Base-by-base conservation (phyloP, 805 yeast genomes). In the Yamadazyma insecticola region DNA sequence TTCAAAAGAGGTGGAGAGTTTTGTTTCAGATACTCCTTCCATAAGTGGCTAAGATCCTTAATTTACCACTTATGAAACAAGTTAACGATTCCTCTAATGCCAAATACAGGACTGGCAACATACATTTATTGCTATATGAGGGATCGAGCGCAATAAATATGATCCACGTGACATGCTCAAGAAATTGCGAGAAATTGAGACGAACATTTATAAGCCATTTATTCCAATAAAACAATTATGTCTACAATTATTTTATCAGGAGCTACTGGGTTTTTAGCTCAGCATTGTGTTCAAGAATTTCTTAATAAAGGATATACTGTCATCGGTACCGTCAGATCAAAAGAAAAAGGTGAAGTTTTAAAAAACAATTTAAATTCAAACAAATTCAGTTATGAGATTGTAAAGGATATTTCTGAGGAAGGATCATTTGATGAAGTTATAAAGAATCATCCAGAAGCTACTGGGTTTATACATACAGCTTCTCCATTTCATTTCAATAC, bases 381-480 rank as follows among this genome's bases (percentile, higher is more conserved):
- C 16, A 50, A 57, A 21, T 60, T 73, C 37, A 43, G 52, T 3
- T 70, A 67, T 37, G 76, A 59, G 28, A 44, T 75, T 12, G 73
- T 76, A 13, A 47, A 55, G 4, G 81, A 74, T 40, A 64, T 76
- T 29, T 61, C 60, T 6, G 51, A 54, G 10, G 57, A 47, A n/a
- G 60, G 61, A 10, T 74, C 76, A 0, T 72, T 72, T 37, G 70
- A 68, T 33, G 49, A 50, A 6, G 65, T 67, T 1, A 60, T 76
- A 41, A 50, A 65, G 42, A 58, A 56, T 14, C 67, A 70, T 37
- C 69, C 70, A 20, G 79, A 76, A 24, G 67, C 76, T 34, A 58
- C 59, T 9, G 72, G 67, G 20, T 76, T 78, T 29, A 43, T 77
- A 24, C 85, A 78, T 51, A 67, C 79, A 7, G 84, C 85, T 2